A percentile compares a stretch with the other conserved stretches of the same genome.
phyloP scores from a whole-genome alignment of 1,139 yeast species.

The Blastobotrys proliferans region DNA sequence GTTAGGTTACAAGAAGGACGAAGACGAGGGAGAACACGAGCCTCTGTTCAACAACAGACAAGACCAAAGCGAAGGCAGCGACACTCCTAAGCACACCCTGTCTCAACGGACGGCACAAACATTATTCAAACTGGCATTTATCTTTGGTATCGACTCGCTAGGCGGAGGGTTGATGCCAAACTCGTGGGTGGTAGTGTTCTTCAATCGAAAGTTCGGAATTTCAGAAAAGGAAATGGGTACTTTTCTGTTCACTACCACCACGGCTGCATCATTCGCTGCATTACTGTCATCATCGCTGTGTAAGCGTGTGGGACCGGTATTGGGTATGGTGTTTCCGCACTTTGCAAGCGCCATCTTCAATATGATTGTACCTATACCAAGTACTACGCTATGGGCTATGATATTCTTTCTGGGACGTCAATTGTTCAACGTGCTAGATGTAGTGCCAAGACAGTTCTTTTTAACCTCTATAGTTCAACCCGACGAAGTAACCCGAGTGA shows the following conservation, averaged over 20 bases:
- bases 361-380: conserved; percentile 54
- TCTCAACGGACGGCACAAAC: conserved; percentile 18
- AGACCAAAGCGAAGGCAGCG: conserved; percentile 1
- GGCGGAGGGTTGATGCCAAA: conserved; percentile 86
- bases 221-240: conserved; percentile 39
- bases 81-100: not conserved
- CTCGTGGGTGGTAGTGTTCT: conserved; percentile 84
- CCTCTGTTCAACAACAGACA: conserved; percentile 10
- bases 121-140: conserved; percentile 42
- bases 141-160: conserved; percentile 69
- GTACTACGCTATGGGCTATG: conserved; percentile 39
- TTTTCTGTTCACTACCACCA: conserved; percentile 58
- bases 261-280: conserved; percentile 58
- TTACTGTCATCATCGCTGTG: conserved; percentile 70
- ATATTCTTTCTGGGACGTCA: conserved; percentile 45
- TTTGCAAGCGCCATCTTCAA: conserved; percentile 71
- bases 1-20: conserved; percentile 16
- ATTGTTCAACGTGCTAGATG: conserved; percentile 75
- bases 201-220: conserved; percentile 37
- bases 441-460: conserved; percentile 81
- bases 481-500: conserved; percentile 64
- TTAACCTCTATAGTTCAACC: conserved; percentile 62
- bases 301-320: conserved; percentile 68
- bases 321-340: conserved; percentile 72
- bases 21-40: conserved; percentile 9